phyloP scores from a whole-genome alignment of 1,284 basidiomycete genomes.

The Leccinum huronense region DNA sequence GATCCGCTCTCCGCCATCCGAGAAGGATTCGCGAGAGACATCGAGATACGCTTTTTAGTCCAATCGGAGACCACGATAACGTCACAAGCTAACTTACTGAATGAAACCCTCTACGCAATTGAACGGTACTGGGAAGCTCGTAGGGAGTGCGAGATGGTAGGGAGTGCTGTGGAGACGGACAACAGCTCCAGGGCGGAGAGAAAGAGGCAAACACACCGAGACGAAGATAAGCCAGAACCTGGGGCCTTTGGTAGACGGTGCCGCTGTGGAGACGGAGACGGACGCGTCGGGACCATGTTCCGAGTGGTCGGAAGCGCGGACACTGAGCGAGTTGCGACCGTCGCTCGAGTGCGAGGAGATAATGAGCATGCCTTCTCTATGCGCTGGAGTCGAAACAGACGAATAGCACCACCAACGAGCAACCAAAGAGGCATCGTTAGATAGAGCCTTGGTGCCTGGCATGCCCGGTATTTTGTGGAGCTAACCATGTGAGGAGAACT shows the following conservation, averaged over 20 bases:
- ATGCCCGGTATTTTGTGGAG: neutral
- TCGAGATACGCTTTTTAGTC: too few species aligned
- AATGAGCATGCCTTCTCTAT: conserved; percentile 4
- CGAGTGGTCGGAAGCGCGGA: neutral
- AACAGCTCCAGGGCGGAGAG: conserved; percentile 16
- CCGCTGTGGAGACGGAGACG: conserved; percentile 2
- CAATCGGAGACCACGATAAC: too few species aligned
- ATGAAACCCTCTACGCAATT: too few species aligned
- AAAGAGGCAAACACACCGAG: conserved; percentile 13
- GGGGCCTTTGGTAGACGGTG: neutral
- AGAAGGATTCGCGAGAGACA: neutral
- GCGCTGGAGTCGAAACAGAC: neutral
- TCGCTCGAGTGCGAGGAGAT: conserved; percentile 9
- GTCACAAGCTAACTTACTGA: too few species aligned
- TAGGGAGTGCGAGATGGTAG: conserved; percentile 36
- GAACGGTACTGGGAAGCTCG: conserved; percentile 27
- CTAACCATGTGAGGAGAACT: neutral
- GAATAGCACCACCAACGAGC: neutral
- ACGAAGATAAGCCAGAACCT: neutral
- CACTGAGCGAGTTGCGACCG: conserved; percentile 3
- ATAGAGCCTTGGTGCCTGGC: neutral
- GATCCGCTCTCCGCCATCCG: neutral
- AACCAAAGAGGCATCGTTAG: conserved; percentile 6
- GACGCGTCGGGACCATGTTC: neutral
- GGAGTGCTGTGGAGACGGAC: conserved; percentile 34